Evolutionary conservation across 192 early-diverging fungal species (phyloP).

Genomic region (Backusella mclennaniae): DNA sequence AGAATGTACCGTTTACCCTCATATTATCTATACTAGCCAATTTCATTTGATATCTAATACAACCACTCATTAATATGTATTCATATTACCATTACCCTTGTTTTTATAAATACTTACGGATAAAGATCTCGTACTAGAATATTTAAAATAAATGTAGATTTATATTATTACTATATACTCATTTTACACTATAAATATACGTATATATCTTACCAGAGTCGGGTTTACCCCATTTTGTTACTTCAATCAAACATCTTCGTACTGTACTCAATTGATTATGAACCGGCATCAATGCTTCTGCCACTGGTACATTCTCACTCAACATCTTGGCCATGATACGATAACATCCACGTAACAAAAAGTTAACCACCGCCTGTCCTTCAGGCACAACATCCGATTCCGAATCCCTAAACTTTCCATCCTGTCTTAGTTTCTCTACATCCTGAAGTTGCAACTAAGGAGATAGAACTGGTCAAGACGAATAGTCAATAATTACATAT

Average conservation of each 20-base stretch:
- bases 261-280: conserved; percentile 85
- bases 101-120: not conserved
- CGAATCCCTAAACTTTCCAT: conserved; percentile 82
- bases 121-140: not conserved
- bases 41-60: conserved; percentile 87
- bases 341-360: conserved; percentile 83
- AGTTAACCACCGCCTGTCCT: conserved; percentile 77
- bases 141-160: not conserved
- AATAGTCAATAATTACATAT: not conserved
- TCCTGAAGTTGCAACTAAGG: conserved; percentile 68
- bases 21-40: conserved; percentile 79
- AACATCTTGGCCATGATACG: conserved; percentile 81
- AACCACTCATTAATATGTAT: conserved; percentile 47
- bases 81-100: not conserved
- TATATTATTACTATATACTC: not conserved
- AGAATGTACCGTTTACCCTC: conserved; percentile 82
- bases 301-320: conserved; percentile 75
- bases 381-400: conserved; percentile 59
- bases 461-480: too few species aligned
- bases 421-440: conserved; percentile 77
- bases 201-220: conserved; percentile 48
- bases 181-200: not conserved
- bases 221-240: conserved; percentile 80
- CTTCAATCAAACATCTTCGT: conserved; percentile 71
- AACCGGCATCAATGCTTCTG: conserved; percentile 80